phyloP scores from a whole-genome alignment of 108 stramenopile genomes.

The Epipyxis sp. region DNA sequence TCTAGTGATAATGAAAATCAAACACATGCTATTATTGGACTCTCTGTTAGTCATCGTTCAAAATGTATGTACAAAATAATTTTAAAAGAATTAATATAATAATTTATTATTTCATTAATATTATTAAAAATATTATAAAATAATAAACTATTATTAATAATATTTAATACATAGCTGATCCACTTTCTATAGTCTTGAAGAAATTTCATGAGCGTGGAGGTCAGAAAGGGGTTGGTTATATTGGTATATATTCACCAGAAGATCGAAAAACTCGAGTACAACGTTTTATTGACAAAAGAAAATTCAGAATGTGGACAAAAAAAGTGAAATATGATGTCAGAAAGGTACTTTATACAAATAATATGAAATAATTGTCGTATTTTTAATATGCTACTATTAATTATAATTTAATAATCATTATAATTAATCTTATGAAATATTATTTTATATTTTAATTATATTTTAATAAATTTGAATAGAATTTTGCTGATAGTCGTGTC shows the following conservation, averaged over 20 bases:
- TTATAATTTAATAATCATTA: not conserved
- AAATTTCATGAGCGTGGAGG: not conserved
- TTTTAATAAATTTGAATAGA: conserved; percentile 37
- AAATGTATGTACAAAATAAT: too few relatives aligned
- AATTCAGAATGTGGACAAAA: conserved; percentile 88
- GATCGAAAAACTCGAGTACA: conserved; percentile 76
- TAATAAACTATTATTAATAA: too few relatives aligned
- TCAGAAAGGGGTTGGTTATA: not conserved
- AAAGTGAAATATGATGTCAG: conserved; percentile 96
- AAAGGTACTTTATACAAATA: conserved; percentile 47
- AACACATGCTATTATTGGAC: too few relatives aligned
- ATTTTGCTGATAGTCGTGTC: conserved; percentile 91
- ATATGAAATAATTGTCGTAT: not conserved
- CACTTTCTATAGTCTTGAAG: not conserved
- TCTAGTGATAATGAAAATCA: too few relatives aligned
- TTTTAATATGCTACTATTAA: not conserved
- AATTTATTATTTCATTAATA: too few relatives aligned
- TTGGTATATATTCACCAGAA: conserved; percentile 83
- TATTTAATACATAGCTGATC: too few relatives aligned
- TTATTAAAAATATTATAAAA: too few relatives aligned
- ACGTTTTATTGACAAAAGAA: conserved; percentile 83
- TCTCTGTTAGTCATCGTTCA: too few relatives aligned
- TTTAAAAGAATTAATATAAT: too few relatives aligned
- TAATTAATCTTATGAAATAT: too few relatives aligned
- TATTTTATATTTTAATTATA: not conserved